phyloP scores from a whole-genome alignment of 768 basidiomycete species.

The Xerocomellus intermedius region DNA sequence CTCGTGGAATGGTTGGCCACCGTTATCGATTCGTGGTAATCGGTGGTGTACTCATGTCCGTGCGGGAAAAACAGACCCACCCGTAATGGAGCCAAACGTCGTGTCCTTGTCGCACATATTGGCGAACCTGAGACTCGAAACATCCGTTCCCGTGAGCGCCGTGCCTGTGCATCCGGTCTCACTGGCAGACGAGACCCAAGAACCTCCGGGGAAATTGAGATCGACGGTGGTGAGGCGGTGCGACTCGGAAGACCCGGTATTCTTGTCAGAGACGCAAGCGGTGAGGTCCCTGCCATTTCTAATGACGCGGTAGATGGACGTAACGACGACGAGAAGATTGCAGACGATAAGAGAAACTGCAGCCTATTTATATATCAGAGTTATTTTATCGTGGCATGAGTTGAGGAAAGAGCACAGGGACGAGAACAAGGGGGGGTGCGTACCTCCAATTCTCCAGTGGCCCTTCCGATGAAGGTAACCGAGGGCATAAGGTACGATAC shows the following conservation, averaged over 20 bases:
- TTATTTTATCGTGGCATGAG: neutral
- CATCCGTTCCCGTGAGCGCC: neutral
- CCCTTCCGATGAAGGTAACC: neutral
- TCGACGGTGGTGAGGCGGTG: conserved; percentile 28
- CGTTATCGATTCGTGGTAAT: neutral
- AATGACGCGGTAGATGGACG: conserved; percentile 29
- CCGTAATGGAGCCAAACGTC: neutral
- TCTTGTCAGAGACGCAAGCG: conserved; percentile 1
- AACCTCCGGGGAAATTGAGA: conserved; percentile 13
- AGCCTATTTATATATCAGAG: conserved; percentile 20
- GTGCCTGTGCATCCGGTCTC: neutral
- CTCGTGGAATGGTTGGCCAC: neutral
- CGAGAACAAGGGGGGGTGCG: neutral
- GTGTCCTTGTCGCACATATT: neutral
- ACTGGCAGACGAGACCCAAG: neutral
- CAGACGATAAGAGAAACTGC: conserved; percentile 40
- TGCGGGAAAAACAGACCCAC: neutral
- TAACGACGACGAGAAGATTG: conserved; percentile 41
- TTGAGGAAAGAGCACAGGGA: neutral
- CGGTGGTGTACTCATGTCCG: neutral
- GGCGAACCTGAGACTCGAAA: conserved; percentile 4
- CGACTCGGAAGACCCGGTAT: neutral
- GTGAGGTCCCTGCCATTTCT: conserved; percentile 13
- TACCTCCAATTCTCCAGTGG: conserved; percentile 45
- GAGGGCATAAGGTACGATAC: conserved; percentile 39